Percentiles rank a stretch among this genome's conserved stretches.
These are phyloP conservation scores for Paraconiothyrium sp. DNA, from an alignment of 2,329 filamentous ascomycete genomes.

Conservation along the genomic window DNA sequence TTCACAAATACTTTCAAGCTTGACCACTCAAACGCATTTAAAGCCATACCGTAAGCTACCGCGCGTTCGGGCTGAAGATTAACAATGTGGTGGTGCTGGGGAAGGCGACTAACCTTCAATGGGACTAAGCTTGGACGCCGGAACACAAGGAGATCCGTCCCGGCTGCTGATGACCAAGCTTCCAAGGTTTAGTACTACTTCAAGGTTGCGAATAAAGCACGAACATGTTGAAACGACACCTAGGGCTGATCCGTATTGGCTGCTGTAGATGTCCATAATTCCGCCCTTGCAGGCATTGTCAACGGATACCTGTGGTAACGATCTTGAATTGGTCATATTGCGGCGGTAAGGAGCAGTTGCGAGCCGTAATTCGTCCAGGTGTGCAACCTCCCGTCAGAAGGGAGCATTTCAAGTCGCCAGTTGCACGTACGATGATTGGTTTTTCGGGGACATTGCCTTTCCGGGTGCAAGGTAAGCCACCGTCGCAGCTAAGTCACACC, in stretches of 20 bases:
- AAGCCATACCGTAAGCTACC: neutral
- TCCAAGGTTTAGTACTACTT: neutral
- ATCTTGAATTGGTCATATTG: neutral
- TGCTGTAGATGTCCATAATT: neutral
- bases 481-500: neutral
- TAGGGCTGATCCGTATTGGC: neutral
- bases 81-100: slow-evolving; percentile 5
- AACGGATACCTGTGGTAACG: too few relatives aligned
- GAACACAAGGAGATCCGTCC: slow-evolving; percentile 7
- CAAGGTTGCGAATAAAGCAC: neutral
- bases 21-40: neutral
- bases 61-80: neutral
- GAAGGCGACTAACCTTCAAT: neutral
- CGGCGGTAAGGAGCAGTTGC: neutral
- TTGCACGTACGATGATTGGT: neutral
- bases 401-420: neutral
- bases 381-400: neutral
- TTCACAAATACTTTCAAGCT: neutral
- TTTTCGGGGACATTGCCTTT: neutral
- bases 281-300: neutral
- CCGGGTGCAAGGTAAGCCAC: neutral
- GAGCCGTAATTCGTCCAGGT: neutral
- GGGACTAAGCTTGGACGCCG: neutral
- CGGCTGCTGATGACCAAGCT: slow-evolving; percentile 10
- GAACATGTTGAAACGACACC: neutral